A percentile compares a stretch with the other conserved stretches of the same genome.
These are phyloP conservation scores for Aspergillus sp. DNA, from an alignment of 2,329 filamentous ascomycete species.

Conservation along the genomic window DNA sequence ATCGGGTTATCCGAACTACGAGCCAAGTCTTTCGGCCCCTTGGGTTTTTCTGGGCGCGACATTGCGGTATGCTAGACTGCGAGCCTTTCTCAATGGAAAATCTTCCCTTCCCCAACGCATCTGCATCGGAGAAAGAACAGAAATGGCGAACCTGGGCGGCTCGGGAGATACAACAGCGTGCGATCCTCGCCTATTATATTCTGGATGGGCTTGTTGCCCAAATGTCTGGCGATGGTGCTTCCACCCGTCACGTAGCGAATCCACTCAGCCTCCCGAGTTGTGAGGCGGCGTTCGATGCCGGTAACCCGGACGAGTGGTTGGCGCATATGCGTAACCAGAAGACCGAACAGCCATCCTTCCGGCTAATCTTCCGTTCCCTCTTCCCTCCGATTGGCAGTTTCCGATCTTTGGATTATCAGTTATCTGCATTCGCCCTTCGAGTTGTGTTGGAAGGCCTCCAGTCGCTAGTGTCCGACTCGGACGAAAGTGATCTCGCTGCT, in stretches of 20 bases:
- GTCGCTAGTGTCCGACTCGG: slow-evolving; percentile 41
- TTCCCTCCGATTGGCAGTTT: slow-evolving; percentile 34
- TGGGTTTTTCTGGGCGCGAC: slow-evolving; percentile 46
- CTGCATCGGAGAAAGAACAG: slow-evolving; percentile 35
- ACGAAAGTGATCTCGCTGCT: slow-evolving; percentile 34
- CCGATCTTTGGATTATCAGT: slow-evolving; percentile 27
- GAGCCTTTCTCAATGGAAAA: slow-evolving; percentile 30
- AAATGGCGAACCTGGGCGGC: slow-evolving; percentile 45
- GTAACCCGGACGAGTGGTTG: slow-evolving; percentile 42
- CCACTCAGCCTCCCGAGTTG: slow-evolving; percentile 39
- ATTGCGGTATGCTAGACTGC: slow-evolving; percentile 44
- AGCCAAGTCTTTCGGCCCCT: slow-evolving; percentile 45
- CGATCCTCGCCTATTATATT: slow-evolving; percentile 45
- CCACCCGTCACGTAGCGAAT: slow-evolving; percentile 44
- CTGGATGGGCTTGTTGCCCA: slow-evolving; percentile 46
- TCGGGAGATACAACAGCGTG: slow-evolving; percentile 45
- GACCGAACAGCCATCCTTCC: slow-evolving; percentile 36
- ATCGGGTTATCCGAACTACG: slow-evolving; percentile 41
- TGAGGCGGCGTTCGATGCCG: slow-evolving; percentile 42
- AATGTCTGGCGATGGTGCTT: slow-evolving; percentile 42
- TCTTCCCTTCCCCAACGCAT: slow-evolving; percentile 32
- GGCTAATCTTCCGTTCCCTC: slow-evolving; percentile 38
- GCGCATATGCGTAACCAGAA: slow-evolving; percentile 31
- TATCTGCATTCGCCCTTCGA: slow-evolving; percentile 42
- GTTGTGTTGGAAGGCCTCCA: slow-evolving; percentile 46